A percentile compares a stretch with the other conserved stretches of the same genome.
Conservation (phyloP, 345 rosid genomes). For the Boechera divaricarpa region DNA sequence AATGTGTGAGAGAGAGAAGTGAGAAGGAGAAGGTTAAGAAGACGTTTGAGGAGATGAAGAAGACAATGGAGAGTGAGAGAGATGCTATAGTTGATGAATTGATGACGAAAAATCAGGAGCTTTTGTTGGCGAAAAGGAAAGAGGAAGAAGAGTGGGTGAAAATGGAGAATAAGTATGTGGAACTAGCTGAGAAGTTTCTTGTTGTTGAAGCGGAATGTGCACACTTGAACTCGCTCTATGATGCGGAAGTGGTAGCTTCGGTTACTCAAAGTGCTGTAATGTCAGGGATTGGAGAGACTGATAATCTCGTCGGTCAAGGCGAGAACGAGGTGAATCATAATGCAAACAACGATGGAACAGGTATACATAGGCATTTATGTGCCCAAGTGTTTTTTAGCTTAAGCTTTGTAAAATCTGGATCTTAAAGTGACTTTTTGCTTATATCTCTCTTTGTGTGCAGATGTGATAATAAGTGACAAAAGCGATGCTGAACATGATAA, state of each 20-base stretch:
- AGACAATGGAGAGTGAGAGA: not conserved
- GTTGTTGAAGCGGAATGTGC: conserved; percentile 9
- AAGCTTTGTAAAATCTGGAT: not conserved
- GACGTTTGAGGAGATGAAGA: conserved; percentile 18
- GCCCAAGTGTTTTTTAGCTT: not conserved
- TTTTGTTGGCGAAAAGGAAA: conserved; percentile 3
- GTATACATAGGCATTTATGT: not conserved
- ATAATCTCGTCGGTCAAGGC: not conserved
- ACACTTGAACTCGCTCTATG: conserved; percentile 19
- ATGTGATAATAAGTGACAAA: conserved; percentile 11
- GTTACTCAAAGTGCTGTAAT: not conserved
- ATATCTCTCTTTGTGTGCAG: conserved; percentile 6
- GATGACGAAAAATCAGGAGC: not conserved
- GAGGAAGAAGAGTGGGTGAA: not conserved
- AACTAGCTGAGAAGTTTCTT: not conserved
- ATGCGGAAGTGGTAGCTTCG: conserved; percentile 1
- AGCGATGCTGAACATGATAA: conserved; percentile 12
- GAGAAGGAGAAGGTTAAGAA: conserved; percentile 1
- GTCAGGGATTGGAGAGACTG: conserved; percentile 11
- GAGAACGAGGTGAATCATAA: conserved; percentile 1
- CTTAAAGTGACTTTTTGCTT: not conserved
- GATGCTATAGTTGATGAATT: not conserved
- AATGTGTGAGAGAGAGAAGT: not conserved
- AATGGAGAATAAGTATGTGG: conserved; percentile 12
- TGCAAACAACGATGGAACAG: not conserved